Percentiles rank a stretch among this genome's conserved stretches.
Conservation (phyloP, 805 yeast genomes). For the Vanderwaltozyma tropicalis region DNA sequence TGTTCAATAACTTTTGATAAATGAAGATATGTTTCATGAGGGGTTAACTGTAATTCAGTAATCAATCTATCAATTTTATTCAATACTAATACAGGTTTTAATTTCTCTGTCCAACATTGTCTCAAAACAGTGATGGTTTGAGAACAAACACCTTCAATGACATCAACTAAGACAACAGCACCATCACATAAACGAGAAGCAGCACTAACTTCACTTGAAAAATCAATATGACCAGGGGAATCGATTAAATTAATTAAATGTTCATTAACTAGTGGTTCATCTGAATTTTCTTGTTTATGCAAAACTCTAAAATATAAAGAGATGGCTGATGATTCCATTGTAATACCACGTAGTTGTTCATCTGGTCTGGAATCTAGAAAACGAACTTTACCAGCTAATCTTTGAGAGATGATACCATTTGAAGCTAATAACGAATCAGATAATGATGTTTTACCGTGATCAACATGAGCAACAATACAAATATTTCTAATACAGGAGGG, state of each 20-base stretch:
- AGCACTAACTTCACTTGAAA: slow-evolving; percentile 90
- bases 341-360: slow-evolving; percentile 91
- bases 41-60: slow-evolving; percentile 68
- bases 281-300: slow-evolving; percentile 32
- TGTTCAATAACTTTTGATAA: slow-evolving; percentile 74
- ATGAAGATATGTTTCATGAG: slow-evolving; percentile 79
- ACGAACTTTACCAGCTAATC: slow-evolving; percentile 91
- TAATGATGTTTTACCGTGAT: slow-evolving; percentile 94
- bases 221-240: slow-evolving; percentile 99
- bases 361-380: slow-evolving; percentile 90
- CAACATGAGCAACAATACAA: slow-evolving; percentile 95
- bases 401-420: slow-evolving; percentile 89
- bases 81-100: slow-evolving; percentile 78
- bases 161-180: slow-evolving; percentile 89
- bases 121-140: slow-evolving; percentile 91
- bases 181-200: slow-evolving; percentile 96
- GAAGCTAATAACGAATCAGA: slow-evolving; percentile 89
- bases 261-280: slow-evolving; percentile 51
- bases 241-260: slow-evolving; percentile 86
- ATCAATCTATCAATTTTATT: slow-evolving; percentile 86
- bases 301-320: slow-evolving; percentile 79
- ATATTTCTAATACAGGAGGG: slow-evolving; percentile 72
- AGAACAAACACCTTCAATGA: slow-evolving; percentile 96
- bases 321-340: slow-evolving; percentile 95
- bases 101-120: slow-evolving; percentile 90